A percentile compares a stretch with the other conserved stretches of the same genome.
These are phyloP conservation scores for Rhododendron kiyosumense DNA, from an alignment of 148 eudicot genomes.

Conservation along the genomic window DNA sequence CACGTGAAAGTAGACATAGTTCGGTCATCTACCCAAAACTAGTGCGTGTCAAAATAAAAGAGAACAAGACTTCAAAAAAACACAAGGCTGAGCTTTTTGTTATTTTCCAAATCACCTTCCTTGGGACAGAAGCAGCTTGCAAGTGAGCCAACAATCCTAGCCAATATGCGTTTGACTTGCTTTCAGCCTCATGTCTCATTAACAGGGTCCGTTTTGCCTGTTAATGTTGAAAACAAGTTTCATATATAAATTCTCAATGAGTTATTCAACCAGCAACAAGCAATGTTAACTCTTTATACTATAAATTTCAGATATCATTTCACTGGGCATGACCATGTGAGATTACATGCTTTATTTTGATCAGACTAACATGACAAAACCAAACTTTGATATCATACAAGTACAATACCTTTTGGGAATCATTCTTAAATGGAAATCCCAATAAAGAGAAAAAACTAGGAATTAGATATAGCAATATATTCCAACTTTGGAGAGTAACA, in stretches of 20 bases:
- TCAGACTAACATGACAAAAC: not conserved
- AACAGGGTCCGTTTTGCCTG: slow-evolving; percentile 88
- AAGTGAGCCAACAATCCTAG: slow-evolving; percentile 86
- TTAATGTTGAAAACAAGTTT: not conserved
- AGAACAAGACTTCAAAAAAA: not conserved
- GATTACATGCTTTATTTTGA: not conserved
- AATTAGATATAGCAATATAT: not conserved
- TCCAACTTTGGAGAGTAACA: slow-evolving; percentile 24
- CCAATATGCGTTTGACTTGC: slow-evolving; percentile 95
- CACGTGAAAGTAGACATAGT: not conserved
- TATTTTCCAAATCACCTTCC: slow-evolving; percentile 50
- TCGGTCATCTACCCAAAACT: not conserved
- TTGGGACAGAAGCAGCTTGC: slow-evolving; percentile 83
- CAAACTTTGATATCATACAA: not conserved
- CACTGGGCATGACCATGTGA: not conserved
- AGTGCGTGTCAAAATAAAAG: not conserved
- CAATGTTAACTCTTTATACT: not conserved
- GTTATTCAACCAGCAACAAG: not conserved
- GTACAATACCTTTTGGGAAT: not conserved
- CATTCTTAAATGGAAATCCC: not conserved
- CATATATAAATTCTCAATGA: not conserved
- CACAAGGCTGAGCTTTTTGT: not conserved
- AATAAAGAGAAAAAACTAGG: not conserved
- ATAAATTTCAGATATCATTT: not conserved
- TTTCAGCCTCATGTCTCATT: slow-evolving; percentile 99